These are phyloP conservation scores for Escallonia herrerae DNA, from an alignment of 129 eudicot genomes.

Conservation along the genomic window DNA sequence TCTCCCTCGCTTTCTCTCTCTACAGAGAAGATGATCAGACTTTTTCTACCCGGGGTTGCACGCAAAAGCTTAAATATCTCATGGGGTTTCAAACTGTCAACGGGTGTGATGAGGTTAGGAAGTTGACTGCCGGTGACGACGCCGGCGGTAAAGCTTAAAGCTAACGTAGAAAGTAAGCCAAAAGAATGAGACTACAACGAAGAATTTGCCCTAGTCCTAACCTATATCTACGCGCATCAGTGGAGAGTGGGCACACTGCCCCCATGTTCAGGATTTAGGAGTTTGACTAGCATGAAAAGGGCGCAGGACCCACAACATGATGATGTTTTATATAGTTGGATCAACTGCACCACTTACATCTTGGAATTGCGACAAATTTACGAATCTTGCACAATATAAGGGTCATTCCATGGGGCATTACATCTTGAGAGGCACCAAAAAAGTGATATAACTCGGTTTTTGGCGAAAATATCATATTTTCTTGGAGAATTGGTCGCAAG, in stretches of 20 bases:
- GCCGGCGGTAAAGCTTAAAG: slow-evolving; percentile 74
- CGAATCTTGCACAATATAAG: too few relatives aligned
- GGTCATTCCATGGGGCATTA: too few relatives aligned
- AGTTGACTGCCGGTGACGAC: slow-evolving; percentile 91
- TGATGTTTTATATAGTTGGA: too few relatives aligned
- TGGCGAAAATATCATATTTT: too few relatives aligned
- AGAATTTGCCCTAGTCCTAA: slow-evolving; percentile 10
- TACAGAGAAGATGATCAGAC: slow-evolving; percentile 3
- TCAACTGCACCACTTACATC: too few relatives aligned
- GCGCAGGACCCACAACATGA: too few relatives aligned
- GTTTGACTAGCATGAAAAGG: too few relatives aligned
- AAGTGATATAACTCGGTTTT: too few relatives aligned
- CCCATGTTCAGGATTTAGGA: background rate
- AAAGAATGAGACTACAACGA: slow-evolving; percentile 16
- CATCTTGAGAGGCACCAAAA: too few relatives aligned
- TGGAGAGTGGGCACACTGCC: background rate
- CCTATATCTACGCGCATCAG: slow-evolving; percentile 16
- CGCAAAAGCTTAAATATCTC: background rate
- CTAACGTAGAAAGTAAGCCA: slow-evolving; percentile 41
- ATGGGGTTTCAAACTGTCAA: slow-evolving; percentile 24
- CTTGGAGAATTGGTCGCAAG: too few relatives aligned
- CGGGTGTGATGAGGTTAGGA: slow-evolving; percentile 29
- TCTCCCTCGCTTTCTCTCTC: background rate
- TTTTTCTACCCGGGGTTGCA: background rate
- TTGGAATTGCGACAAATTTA: too few relatives aligned